These are phyloP conservation scores for Mallotus japonicus DNA, from an alignment of 441 rosid species.

Conservation along the genomic window DNA sequence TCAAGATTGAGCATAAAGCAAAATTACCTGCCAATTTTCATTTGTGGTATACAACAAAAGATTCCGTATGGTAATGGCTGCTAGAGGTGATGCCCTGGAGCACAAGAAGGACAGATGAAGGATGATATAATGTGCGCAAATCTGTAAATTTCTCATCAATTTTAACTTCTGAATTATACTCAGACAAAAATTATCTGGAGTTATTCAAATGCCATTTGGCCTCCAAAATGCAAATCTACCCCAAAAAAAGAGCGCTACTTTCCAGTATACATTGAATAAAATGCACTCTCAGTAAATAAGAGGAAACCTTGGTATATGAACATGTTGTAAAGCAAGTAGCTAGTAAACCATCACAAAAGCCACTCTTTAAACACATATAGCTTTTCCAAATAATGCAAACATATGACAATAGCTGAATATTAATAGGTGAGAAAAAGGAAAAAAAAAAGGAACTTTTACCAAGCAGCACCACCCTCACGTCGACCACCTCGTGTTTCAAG, in stretches of 20 bases:
- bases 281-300: background rate
- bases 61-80: slow-evolving; percentile 85
- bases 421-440: slow-evolving; percentile 14
- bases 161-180: background rate
- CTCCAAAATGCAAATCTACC: too few species aligned
- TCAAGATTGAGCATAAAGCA: slow-evolving; percentile 11
- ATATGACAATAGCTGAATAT: background rate
- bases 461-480: slow-evolving; percentile 75
- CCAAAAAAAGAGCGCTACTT: too few species aligned
- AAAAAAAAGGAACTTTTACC: slow-evolving; percentile 41
- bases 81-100: slow-evolving; percentile 92
- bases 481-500: slow-evolving; percentile 86
- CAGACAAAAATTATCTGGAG: background rate
- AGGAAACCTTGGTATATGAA: background rate
- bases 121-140: slow-evolving; percentile 18
- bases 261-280: background rate
- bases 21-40: slow-evolving; percentile 91
- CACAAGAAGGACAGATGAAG: slow-evolving; percentile 25
- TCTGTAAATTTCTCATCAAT: slow-evolving; percentile 7
- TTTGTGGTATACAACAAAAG: slow-evolving; percentile 79
- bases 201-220: background rate
- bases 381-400: background rate
- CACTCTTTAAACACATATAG: background rate
- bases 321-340: background rate
- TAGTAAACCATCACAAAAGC: background rate